phyloP scores from a whole-genome alignment of 352 stramenopile genomes.

The Phytophthora multivora region DNA sequence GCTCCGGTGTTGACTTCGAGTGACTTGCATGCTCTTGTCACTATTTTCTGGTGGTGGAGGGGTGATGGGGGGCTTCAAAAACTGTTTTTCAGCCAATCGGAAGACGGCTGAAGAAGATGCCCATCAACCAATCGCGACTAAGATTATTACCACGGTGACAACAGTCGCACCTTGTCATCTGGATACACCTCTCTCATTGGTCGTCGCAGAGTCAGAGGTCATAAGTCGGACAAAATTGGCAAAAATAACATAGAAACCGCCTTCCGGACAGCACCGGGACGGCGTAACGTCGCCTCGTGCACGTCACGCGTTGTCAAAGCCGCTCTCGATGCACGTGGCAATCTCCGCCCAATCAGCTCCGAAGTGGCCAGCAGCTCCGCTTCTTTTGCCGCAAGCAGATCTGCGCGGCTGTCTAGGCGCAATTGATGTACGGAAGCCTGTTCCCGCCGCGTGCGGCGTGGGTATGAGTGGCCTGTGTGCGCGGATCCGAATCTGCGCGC shows the following conservation, averaged over 20 bases:
- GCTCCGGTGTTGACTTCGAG: slow-evolving; percentile 8
- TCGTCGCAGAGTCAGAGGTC: background rate
- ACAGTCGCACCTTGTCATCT: slow-evolving; percentile 23
- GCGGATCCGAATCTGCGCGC: too few species aligned
- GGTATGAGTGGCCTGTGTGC: slow-evolving; percentile 18
- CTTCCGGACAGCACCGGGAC: background rate
- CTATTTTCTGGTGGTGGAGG: slow-evolving; percentile 26
- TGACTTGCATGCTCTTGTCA: background rate
- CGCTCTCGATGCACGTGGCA: slow-evolving; percentile 37
- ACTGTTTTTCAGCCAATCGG: slow-evolving; percentile 17
- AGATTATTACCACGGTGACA: slow-evolving; percentile 30
- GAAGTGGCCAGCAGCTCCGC: slow-evolving; percentile 2
- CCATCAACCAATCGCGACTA: slow-evolving; percentile 18
- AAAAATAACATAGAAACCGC: background rate
- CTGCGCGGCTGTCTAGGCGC: slow-evolving; percentile 12
- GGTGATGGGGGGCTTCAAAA: slow-evolving; percentile 3
- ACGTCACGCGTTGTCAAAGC: slow-evolving; percentile 20
- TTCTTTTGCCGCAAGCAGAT: slow-evolving; percentile 23
- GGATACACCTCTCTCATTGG: slow-evolving; percentile 26
- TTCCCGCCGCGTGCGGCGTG: slow-evolving; percentile 6
- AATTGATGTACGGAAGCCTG: slow-evolving; percentile 25
- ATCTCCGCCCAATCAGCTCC: slow-evolving; percentile 26
- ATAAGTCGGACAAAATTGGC: background rate
- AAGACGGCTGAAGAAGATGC: background rate
- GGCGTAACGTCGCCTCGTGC: slow-evolving; percentile 8